Conservation (phyloP, 805 yeast genomes). For the Barnettozyma salicaria region DNA sequence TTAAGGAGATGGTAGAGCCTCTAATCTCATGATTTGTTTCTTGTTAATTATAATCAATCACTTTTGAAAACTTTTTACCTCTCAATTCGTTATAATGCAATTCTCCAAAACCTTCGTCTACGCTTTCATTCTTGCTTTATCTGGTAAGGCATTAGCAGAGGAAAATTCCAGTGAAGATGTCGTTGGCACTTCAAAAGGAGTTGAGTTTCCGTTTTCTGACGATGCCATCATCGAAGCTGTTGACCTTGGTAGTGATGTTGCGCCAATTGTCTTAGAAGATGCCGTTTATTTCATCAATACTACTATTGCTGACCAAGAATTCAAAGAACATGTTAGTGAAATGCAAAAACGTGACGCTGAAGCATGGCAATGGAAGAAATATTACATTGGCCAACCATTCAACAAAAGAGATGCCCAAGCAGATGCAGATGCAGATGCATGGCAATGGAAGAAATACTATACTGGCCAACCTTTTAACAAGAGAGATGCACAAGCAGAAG, state of each 20-base stretch:
- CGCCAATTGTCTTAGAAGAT: constrained; percentile 20
- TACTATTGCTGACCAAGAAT: constrained; percentile 20
- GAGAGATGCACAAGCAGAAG: too few species aligned
- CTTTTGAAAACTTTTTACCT: background rate
- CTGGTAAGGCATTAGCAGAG: constrained; percentile 10
- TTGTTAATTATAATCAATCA: background rate
- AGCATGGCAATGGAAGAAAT: constrained; percentile 20
- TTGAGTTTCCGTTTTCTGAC: constrained; percentile 25
- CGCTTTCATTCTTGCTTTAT: constrained; percentile 10
- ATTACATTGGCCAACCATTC: constrained; percentile 14
- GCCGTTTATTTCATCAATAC: constrained; percentile 24
- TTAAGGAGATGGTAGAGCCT: too few species aligned
- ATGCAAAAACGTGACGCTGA: constrained; percentile 20
- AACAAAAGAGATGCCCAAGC: constrained; percentile 5
- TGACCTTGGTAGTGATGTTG: constrained; percentile 12
- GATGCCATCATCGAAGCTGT: constrained; percentile 25
- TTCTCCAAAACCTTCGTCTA: constrained; percentile 11
- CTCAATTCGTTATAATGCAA: constrained; percentile 9
- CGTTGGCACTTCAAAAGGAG: constrained; percentile 15
- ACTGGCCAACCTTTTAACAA: too few species aligned
- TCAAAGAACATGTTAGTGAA: constrained; percentile 9
- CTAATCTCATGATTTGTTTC: too few species aligned
- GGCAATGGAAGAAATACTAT: constrained; percentile 21
- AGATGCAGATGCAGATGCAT: constrained; percentile 19
- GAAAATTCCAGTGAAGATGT: constrained; percentile 11